These are phyloP conservation scores for Eudorina sp. DNA, from an alignment of 139 green algal species.

Conservation along the genomic window DNA sequence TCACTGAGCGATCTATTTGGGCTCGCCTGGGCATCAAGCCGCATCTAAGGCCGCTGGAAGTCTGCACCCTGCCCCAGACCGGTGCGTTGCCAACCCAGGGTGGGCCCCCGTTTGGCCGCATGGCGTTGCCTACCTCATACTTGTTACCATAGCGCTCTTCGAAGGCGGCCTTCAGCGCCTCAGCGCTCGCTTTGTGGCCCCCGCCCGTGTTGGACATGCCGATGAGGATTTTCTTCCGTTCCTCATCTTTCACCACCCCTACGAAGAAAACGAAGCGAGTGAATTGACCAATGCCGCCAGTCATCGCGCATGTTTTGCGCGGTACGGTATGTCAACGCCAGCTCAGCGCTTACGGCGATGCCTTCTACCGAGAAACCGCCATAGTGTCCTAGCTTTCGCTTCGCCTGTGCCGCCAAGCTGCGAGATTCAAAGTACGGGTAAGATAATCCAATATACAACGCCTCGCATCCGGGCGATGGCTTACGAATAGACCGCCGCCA, in stretches of 20 bases:
- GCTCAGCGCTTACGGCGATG: constrained; percentile 43
- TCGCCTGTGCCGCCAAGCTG: constrained; percentile 38
- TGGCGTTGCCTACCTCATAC: constrained; percentile 67
- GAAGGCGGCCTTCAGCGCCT: constrained; percentile 93
- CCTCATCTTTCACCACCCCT: constrained; percentile 11
- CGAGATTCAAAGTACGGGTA: not conserved
- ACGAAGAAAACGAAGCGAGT: not conserved
- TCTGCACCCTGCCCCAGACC: no score
- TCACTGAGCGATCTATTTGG: no score
- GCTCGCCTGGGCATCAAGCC: no score
- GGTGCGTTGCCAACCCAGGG: no score
- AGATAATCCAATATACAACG: not conserved
- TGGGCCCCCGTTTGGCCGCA: no score
- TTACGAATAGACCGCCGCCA: constrained; percentile 49
- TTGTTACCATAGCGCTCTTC: constrained; percentile 87
- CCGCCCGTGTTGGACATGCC: constrained; percentile 97
- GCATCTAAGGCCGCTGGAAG: no score
- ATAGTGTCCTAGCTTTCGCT: constrained; percentile 47
- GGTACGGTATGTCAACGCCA: constrained; percentile 27
- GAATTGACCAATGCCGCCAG: no score
- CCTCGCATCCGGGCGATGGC: not conserved
- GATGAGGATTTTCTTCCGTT: constrained; percentile 86
- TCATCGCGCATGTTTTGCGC: no score
- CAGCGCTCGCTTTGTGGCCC: constrained; percentile 92
- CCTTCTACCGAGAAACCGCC: constrained; percentile 37